Percentiles rank a stretch among this genome's conserved stretches.
phyloP scores from a whole-genome alignment of 192 early-diverging fungal genomes.

The Coemansia sp. region DNA sequence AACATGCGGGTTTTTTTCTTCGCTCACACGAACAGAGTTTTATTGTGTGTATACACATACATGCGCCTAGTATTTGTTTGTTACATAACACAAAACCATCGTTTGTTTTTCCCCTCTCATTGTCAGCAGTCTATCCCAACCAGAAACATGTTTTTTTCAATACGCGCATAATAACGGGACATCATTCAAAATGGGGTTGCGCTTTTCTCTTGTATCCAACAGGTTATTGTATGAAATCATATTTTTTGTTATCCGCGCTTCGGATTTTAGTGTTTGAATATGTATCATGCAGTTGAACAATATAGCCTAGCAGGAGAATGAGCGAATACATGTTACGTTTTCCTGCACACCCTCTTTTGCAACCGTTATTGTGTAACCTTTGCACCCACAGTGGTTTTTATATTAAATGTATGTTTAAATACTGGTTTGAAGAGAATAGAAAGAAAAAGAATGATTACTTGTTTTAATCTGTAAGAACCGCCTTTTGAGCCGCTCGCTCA shows the following conservation, averaged over 20 bases:
- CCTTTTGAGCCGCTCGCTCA: background rate
- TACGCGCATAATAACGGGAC: background rate
- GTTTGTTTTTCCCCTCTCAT: background rate
- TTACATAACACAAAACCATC: background rate
- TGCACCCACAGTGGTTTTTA: background rate
- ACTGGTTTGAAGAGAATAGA: slow-evolving; percentile 8
- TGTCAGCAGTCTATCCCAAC: background rate
- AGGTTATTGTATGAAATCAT: background rate
- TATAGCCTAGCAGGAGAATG: too few relatives aligned
- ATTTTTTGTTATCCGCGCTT: background rate
- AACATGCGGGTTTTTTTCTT: background rate
- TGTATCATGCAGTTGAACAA: background rate
- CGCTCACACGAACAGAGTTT: background rate
- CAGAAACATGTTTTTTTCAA: background rate
- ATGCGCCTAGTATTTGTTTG: background rate
- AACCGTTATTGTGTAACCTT: slow-evolving; percentile 2
- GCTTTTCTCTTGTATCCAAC: too few relatives aligned
- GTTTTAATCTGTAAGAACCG: background rate
- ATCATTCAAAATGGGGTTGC: background rate
- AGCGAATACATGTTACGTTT: background rate
- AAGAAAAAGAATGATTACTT: background rate
- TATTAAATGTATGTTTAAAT: slow-evolving; percentile 3
- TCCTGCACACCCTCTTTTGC: background rate
- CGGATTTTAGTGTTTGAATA: background rate
- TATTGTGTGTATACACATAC: background rate